Base-by-base conservation (phyloP, 306 rosid genomes). In the Leucaena leucocephala region DNA sequence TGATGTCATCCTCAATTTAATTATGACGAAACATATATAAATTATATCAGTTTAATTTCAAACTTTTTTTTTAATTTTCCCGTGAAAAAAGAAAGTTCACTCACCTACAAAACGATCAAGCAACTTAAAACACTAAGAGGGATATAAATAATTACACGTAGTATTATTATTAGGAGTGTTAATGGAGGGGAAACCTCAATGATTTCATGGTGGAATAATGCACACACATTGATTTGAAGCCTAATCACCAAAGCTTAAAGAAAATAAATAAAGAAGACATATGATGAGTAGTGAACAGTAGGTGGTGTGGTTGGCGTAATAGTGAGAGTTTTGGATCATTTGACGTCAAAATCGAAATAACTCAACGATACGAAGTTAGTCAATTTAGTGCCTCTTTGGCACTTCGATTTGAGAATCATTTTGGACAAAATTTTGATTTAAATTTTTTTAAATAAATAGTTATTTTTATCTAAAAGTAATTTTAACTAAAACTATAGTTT, bases 161-260 rank as follows among this genome's bases (percentile, higher is more conserved):
- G 36, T 19, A 40, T 64, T 52, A 78, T 40, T 38, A 69, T 75
- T 68, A 76, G 68, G 76, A 27, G 1, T 71, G 72, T 46, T 82
- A 69, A 55, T 69, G 76, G 39, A 50, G 49, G 74, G 66, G 27
- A 76, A 71, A 75, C 75, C 1, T 64, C 11, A 55, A 86, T 86
- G 81, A 86, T 86, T 73, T 54, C 71, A 7, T 4, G 9, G 36
- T 4, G 77, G 78, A 85, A 75, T 79, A 22, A 16, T 59, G 84
- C 80, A 52, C 68, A 64, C 63, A 46, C 74, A 40, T 68, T 68
- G 81, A 74, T 80, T 83, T 74, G 80, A 74, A 77, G 74, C 61
- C 54, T 78, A 77, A 81, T 80, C 57, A 27, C 68, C 55, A 22
- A 9, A 38, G 63, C 59, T 73, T 80, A 61, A 40, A 16, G 83